phyloP scores from a whole-genome alignment of 2,329 filamentous ascomycete genomes.

The Acephala macrosclerotiorum region DNA sequence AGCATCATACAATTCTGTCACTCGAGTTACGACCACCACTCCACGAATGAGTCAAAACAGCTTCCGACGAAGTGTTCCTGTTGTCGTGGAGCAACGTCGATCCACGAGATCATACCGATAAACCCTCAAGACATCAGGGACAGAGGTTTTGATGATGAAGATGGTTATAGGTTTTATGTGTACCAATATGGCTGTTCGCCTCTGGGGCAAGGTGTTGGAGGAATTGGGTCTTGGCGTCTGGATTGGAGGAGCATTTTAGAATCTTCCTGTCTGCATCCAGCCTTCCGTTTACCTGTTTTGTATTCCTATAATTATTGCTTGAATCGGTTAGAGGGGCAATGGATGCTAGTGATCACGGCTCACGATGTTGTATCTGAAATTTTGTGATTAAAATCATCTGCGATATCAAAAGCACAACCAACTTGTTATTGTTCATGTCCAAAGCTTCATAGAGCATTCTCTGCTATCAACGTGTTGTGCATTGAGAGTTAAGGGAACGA shows the following conservation, averaged over 20 bases:
- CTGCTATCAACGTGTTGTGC: too few species aligned
- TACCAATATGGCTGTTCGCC: not conserved
- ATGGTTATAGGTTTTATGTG: not conserved
- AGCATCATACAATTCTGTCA: constrained; percentile 39
- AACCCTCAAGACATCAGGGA: constrained; percentile 4
- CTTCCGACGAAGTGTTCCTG: constrained; percentile 35
- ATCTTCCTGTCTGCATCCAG: not conserved
- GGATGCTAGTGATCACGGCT: not conserved
- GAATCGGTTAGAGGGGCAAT: not conserved
- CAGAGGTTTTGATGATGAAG: not conserved
- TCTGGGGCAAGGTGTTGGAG: not conserved
- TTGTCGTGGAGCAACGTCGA: constrained; percentile 37
- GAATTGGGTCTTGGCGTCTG: not conserved
- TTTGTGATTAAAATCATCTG: not conserved
- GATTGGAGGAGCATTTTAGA: not conserved
- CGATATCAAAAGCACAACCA: not conserved
- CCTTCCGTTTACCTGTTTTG: not conserved
- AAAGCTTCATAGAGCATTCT: too few species aligned
- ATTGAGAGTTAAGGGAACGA: too few species aligned
- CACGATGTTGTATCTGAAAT: not conserved
- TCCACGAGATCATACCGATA: constrained; percentile 34
- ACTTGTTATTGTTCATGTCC: not conserved
- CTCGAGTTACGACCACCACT: constrained; percentile 30
- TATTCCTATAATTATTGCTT: not conserved
- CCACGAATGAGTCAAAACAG: constrained; percentile 39